Evolutionary conservation across 2,329 filamentous ascomycete species (phyloP).

Genomic region (Rasamsonia emersonii): DNA sequence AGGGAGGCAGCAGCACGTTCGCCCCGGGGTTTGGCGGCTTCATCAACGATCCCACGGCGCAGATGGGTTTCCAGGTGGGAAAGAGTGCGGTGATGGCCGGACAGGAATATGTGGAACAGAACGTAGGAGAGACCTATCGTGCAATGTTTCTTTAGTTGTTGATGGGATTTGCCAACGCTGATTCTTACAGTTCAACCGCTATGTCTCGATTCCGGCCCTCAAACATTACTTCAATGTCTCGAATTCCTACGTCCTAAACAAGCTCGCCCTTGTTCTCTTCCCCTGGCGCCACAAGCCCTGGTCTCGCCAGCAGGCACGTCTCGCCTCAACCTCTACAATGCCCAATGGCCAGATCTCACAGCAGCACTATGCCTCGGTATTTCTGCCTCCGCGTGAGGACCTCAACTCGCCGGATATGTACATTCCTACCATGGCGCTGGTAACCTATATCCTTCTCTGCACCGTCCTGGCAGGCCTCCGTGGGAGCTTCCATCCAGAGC

Average conservation of each 20-base stretch:
- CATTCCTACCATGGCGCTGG: slow-evolving; percentile 94
- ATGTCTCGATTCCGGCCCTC: slow-evolving; percentile 82
- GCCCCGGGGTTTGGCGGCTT: slow-evolving; percentile 72
- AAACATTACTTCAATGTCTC: slow-evolving; percentile 99
- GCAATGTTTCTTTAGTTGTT: neutral
- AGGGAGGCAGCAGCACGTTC: slow-evolving; percentile 33
- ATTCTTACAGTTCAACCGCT: slow-evolving; percentile 58
- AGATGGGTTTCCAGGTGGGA: slow-evolving; percentile 90
- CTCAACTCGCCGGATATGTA: slow-evolving; percentile 99
- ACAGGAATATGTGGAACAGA: slow-evolving; percentile 91
- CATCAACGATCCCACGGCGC: slow-evolving; percentile 90
- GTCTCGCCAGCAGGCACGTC: slow-evolving; percentile 72
- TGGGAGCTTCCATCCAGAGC: slow-evolving; percentile 86
- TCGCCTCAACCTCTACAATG: slow-evolving; percentile 31
- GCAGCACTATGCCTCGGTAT: slow-evolving; percentile 47
- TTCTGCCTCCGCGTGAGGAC: slow-evolving; percentile 86
- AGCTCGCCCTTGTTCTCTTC: slow-evolving; percentile 87
- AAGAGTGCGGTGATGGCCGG: slow-evolving; percentile 86
- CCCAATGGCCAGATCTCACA: slow-evolving; percentile 56
- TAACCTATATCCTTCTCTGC: slow-evolving; percentile 93
- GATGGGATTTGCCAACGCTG: neutral
- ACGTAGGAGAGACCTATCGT: slow-evolving; percentile 50
- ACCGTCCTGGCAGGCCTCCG: slow-evolving; percentile 82
- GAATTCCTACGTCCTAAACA: slow-evolving; percentile 91
- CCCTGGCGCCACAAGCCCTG: slow-evolving; percentile 97